Evolutionary conservation across 176 grass and related monocot genomes (phyloP), one percentile per base, ranked within the genome.

Genomic region (Avena atlantica): DNA sequence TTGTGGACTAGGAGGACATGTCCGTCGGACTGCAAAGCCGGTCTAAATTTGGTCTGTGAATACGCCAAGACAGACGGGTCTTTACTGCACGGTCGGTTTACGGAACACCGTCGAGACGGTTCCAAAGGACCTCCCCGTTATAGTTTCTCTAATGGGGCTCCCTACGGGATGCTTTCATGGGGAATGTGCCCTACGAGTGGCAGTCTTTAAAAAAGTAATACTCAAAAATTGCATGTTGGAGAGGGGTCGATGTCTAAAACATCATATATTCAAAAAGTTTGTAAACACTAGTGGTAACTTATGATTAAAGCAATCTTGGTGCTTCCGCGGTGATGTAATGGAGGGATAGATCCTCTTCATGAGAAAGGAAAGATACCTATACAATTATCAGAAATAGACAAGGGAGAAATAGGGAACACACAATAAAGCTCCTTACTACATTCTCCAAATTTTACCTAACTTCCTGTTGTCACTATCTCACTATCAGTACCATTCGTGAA

Each of bases 241-340:
- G 31, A 34, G 31, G 31, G 31, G 31, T 34, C 31, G 31, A 34
- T 34, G 31, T 34, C 31, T 3, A 4, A 69, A 37, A 69, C 4
- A 0, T 19, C 14, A 4, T 78, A 12, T 42, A 40, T 61, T 60
- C 6, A 15, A 42, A 0, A 57, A 56, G 12, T 14, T 70, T 69
- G 17, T 70, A 70, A 16, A 3, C 19, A 53, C 27, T 23, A 2
- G 17, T 70, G 69, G 20, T 58, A 24, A 44, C 12, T 55, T 70
- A 15, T 82, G 12, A 6, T 70, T 55, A 34, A 56, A 60, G 14
- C 40, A 78, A 73, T n/a, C 31, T 74, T 65, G 56, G 56, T 79
- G 6, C n/a, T 52, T 40, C 16, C 20, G n/a, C 51, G 16, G 6
- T 15, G 10, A 80, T 65, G 67, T 60, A 50, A 62, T 20, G 62